Conservation (phyloP, 495 filamentous ascomycete species). For the Podospora comata region DNA sequence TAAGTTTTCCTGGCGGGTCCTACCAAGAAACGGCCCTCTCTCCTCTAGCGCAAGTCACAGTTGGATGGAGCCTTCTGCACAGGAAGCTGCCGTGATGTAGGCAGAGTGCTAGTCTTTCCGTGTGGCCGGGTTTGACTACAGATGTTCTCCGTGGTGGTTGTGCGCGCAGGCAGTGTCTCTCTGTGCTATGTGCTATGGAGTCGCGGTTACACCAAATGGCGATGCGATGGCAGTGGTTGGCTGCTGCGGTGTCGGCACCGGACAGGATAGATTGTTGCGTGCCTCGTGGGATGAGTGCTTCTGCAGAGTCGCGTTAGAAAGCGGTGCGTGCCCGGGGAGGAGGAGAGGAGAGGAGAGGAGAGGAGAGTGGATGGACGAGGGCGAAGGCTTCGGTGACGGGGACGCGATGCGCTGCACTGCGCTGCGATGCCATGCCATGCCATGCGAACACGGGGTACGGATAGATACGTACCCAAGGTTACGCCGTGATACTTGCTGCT, state of each 20-base stretch:
- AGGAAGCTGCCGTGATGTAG: conserved; percentile 1
- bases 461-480: conserved; percentile 7
- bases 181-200: conserved; percentile 26
- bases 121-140: conserved; percentile 29
- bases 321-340: conserved; percentile 16
- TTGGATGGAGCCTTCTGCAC: not conserved
- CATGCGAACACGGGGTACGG: not conserved
- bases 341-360: too few relatives aligned
- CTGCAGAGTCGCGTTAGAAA: conserved; percentile 42
- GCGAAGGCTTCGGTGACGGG: not conserved
- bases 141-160: conserved; percentile 13
- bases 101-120: conserved; percentile 17
- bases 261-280: conserved; percentile 32
- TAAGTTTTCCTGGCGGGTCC: conserved; percentile 16
- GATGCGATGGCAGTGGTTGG: conserved; percentile 34
- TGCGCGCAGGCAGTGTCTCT: conserved; percentile 25
- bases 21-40: not conserved
- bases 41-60: not conserved
- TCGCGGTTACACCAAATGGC: conserved; percentile 35
- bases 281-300: conserved; percentile 27
- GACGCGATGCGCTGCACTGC: not conserved
- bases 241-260: conserved; percentile 27
- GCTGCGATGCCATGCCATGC: conserved; percentile 5
- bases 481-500: not conserved
- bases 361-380: conserved; percentile 18